Conservation (phyloP, 75 land plant species). For the Selaginella tamariscina region DNA sequence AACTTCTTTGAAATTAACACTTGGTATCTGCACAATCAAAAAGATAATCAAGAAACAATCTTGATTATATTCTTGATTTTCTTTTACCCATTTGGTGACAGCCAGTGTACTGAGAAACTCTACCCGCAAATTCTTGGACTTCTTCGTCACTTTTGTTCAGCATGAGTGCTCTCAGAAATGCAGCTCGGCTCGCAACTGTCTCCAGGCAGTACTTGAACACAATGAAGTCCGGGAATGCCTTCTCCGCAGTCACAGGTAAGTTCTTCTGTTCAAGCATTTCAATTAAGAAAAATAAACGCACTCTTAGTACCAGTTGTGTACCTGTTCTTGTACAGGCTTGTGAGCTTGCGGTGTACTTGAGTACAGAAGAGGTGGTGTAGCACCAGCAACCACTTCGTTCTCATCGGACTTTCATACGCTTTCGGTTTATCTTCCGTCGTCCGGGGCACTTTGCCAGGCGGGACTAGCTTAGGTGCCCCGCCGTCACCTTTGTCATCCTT, state of each 20-base stretch:
- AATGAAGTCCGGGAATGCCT: conserved; percentile 39
- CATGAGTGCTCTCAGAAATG: conserved; percentile 44
- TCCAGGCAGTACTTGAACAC: conserved; percentile 76
- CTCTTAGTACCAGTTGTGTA: too few relatives aligned
- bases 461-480: background rate
- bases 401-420: background rate
- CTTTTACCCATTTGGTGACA: conserved; percentile 72
- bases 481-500: background rate
- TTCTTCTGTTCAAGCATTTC: too few relatives aligned
- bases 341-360: too few relatives aligned
- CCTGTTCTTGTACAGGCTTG: too few relatives aligned
- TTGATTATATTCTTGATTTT: background rate
- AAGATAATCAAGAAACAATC: background rate
- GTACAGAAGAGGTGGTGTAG: too few relatives aligned
- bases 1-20: conserved; percentile 52
- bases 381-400: background rate
- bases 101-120: conserved; percentile 62
- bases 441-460: background rate
- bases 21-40: conserved; percentile 36
- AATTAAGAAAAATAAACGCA: too few relatives aligned
- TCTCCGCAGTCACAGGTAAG: too few relatives aligned
- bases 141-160: conserved; percentile 41
- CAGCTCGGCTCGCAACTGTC: conserved; percentile 38
- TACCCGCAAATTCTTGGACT: conserved; percentile 46
- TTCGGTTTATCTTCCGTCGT: background rate